Base-by-base conservation (phyloP, 2,329 filamentous ascomycete genomes). In the Nemania sp. region DNA sequence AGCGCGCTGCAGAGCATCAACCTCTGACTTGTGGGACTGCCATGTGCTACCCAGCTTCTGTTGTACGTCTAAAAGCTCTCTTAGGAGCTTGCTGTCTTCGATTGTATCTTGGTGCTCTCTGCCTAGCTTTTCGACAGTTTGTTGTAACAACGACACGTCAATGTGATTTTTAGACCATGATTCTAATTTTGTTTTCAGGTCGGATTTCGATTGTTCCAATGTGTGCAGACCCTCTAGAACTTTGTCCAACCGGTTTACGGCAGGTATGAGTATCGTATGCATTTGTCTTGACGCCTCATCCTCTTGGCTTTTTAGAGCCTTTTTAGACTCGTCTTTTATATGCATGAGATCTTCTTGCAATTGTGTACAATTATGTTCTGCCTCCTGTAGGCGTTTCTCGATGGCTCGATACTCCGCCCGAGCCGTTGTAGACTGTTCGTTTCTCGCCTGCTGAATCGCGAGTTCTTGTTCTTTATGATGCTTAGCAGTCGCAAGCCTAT, bases 341-440 rank as follows among this genome's bases (percentile, higher is more conserved):
- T 61, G 57, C 12, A 67, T 53, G 6, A 74, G 55, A 33, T 71
- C 63, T 23, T 62, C 49, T 30, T 67, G 63, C 23, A 71, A 54
- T 7, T 52, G 44, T 20, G 45, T 46, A 8, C 58, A 60, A n/a
- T 65, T 59, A 15, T 51, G 28, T 36, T 65, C 56, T 6, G 59
- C 54, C 22, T 66, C 61, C 30, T 57, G 46, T 8, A 72, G 58
- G 14, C 20, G 52, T 8, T 64, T 63, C 28, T 69, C 62, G 8
- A 65, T 57, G 6, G 66, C 62, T 26, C 64, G 55, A 17, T 66
- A 56, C 15, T 70, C 51, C 9, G 52, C 56, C 17, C 64, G 59
- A 31, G 71, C 57, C 15, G 61, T 64, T n/a, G 51, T 42, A n/a
- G 66, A 61, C n/a, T 70, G 67, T 53, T 74, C 66, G 7, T 68